These are phyloP conservation scores for Fusarium liriodendri DNA, from an alignment of 2,329 filamentous ascomycete species.

Conservation along the genomic window DNA sequence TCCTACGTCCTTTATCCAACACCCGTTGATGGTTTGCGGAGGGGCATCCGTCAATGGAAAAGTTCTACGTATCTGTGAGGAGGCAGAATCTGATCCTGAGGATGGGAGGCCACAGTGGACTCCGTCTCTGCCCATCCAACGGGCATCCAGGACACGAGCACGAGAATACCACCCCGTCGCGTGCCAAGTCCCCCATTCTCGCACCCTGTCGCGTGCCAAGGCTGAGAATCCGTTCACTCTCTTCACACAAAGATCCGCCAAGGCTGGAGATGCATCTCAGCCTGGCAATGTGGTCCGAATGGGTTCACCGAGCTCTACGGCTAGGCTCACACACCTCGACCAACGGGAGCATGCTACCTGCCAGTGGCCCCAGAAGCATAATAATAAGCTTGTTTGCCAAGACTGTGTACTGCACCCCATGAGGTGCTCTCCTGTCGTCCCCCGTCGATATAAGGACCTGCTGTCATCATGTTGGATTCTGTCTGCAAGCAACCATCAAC, in stretches of 20 bases:
- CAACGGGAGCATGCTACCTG: background rate
- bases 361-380: slow-evolving; percentile 38
- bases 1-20: background rate
- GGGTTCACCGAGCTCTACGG: slow-evolving; percentile 26
- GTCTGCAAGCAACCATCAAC: slow-evolving; percentile 13
- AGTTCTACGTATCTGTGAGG: background rate
- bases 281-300: slow-evolving; percentile 18
- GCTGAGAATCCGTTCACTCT: background rate
- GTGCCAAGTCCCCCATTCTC: slow-evolving; percentile 23
- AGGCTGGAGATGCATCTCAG: slow-evolving; percentile 19
- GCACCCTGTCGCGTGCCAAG: slow-evolving; percentile 7
- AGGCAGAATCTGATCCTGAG: background rate
- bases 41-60: background rate
- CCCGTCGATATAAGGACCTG: slow-evolving; percentile 37
- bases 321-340: background rate
- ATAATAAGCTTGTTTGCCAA: slow-evolving; percentile 45
- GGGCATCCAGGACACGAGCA: slow-evolving; percentile 29
- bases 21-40: background rate
- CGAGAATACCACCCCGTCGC: slow-evolving; percentile 20
- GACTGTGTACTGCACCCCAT: slow-evolving; percentile 22
- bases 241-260: slow-evolving; percentile 3
- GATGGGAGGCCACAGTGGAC: background rate
- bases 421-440: background rate
- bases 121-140: slow-evolving; percentile 21
- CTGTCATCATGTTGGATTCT: background rate